Base-by-base conservation (phyloP, 371 early-diverging fungal species). In the Chytridium lagenaria region DNA sequence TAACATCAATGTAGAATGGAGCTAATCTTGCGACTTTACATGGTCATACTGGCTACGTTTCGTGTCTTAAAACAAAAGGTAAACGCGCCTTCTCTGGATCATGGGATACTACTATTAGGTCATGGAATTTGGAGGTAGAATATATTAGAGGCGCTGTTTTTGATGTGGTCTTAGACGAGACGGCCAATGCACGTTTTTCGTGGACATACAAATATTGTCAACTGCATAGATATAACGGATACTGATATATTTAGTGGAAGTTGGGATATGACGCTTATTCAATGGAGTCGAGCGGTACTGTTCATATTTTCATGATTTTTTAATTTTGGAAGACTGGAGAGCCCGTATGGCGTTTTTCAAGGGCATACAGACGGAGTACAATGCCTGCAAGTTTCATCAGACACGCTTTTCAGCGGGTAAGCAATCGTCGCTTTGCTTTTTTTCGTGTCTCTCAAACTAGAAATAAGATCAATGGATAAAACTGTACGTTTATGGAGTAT, bases 281-380 rank as follows among this genome's bases (percentile, higher is more conserved):
- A 82, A 52, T 85, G 85, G 85, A 82, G 81, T 64, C 50, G 85
- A 68, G 79, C 84, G 71, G 85, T 85, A 61, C 28, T 12, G 5
- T 12, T 12, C 55, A 5, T 26, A 26, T 22, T 49, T 16, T 68
- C 38, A 22, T 37, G 7, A 1, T 15, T 1, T 22, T 67, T 15
- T 28, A 40, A 16, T 51, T 12, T 68, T 23, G 67, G 5, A 1
- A 85, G 85, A 85, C 83, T 1, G 85, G 85, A 19, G 85, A 85
- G 49, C 73, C 81, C 2, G 76, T 81, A n/a, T 15, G 52, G 72
- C 37, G 70, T 72, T 16, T 82, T 67, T 59, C 31, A 67, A 37
- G 85, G 85, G 0, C 85, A 85, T 59, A 82, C 83, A 5, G 85
- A 85, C 61, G 85, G 82, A 3, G 84, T 85, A 2, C 85, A 85